Conservation (phyloP, 2,329 filamentous ascomycete genomes). For the Verticillium dahliae region DNA sequence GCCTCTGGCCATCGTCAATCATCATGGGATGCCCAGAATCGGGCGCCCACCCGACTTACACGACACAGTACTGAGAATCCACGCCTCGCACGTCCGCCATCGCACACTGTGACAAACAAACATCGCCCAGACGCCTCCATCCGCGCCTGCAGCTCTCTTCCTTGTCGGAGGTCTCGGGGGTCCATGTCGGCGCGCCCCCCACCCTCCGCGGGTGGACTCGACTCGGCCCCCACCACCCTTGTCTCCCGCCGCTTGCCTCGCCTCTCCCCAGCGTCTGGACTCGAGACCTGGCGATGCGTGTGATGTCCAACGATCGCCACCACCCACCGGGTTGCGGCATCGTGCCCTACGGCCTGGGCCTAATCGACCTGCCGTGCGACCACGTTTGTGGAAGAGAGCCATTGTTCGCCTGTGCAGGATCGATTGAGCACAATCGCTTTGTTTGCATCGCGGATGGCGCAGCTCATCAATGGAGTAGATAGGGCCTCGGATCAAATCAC, state of each 20-base stretch:
- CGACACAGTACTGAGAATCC: constrained; percentile 1
- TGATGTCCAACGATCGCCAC: background rate
- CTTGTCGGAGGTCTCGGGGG: background rate
- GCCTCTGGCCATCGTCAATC: no score
- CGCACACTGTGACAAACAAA: constrained; percentile 2
- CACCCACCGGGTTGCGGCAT: background rate
- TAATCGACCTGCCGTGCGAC: no score
- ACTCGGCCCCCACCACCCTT: background rate
- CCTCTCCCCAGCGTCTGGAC: background rate
- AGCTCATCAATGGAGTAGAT: background rate
- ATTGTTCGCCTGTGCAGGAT: no score
- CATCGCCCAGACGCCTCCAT: background rate
- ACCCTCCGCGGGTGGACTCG: background rate
- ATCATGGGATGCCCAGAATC: no score
- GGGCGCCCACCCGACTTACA: constrained; percentile 1
- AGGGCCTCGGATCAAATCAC: no score
- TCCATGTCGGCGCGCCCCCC: no score
- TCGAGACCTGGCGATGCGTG: background rate
- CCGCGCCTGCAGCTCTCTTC: background rate
- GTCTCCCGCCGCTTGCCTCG: no score
- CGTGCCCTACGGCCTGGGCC: no score
- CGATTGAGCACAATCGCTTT: no score
- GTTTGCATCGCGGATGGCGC: background rate
- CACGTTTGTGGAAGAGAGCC: no score
- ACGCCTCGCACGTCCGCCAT: constrained; percentile 1